Evolutionary conservation across 2,329 filamentous ascomycete species (phyloP).

Genomic region (Stemphylium vesicarium): DNA sequence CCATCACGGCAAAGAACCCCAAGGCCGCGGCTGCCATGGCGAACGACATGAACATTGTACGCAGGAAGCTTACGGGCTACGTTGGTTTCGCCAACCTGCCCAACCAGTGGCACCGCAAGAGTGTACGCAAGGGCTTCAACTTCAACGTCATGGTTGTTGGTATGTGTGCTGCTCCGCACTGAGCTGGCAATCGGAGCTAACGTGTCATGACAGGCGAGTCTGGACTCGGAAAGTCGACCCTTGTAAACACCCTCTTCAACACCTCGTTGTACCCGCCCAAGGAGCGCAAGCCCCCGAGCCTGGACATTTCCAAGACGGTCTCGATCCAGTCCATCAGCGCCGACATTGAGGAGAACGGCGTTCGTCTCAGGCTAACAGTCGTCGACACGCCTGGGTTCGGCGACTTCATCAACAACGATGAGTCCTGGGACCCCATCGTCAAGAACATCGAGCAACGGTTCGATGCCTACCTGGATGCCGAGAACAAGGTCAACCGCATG

Average conservation of each 20-base stretch:
- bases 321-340: conserved; percentile 62
- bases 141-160: conserved; percentile 99
- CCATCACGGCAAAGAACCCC: conserved; percentile 69
- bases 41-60: conserved; percentile 85
- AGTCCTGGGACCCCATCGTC: conserved; percentile 98
- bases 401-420: conserved; percentile 99
- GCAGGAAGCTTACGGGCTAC: conserved; percentile 96
- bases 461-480: conserved; percentile 96
- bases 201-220: conserved; percentile 77
- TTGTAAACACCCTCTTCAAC: conserved; percentile 99
- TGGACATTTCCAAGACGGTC: conserved; percentile 90
- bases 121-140: conserved; percentile 99
- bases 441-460: conserved; percentile 99
- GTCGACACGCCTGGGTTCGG: conserved; percentile 98
- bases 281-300: conserved; percentile 96
- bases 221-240: conserved; percentile 96
- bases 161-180: conserved; percentile 60
- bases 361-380: conserved; percentile 92
- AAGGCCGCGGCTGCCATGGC: conserved; percentile 60
- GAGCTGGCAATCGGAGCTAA: conserved; percentile 20
- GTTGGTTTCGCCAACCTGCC: conserved; percentile 98
- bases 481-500: conserved; percentile 99
- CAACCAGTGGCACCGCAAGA: conserved; percentile 99
- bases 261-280: conserved; percentile 98
- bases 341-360: conserved; percentile 94